These are phyloP conservation scores for Coniochaeta sp. DNA, from an alignment of 2,329 filamentous ascomycete genomes.

Conservation along the genomic window DNA sequence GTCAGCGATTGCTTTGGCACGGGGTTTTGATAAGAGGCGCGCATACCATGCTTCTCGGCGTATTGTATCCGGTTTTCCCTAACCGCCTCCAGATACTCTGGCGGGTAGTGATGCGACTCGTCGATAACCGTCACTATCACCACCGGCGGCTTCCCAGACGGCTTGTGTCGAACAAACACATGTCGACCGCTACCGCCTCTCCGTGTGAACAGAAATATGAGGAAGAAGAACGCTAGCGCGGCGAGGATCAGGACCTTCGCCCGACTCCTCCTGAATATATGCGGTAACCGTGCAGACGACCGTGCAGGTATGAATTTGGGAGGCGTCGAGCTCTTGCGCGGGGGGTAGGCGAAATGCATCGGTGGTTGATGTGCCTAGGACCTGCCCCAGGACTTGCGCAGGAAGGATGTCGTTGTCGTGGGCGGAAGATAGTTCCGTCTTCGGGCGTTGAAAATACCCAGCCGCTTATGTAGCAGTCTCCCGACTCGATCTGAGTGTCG, in stretches of 20 bases:
- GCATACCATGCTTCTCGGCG: constrained; percentile 78
- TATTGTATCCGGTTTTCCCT: constrained; percentile 80
- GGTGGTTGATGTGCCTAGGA: neutral
- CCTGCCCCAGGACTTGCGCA: neutral
- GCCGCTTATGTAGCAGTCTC: too few relatives aligned
- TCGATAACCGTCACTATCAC: constrained; percentile 87
- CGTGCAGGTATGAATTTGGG: constrained; percentile 59
- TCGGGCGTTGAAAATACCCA: too few relatives aligned
- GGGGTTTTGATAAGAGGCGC: too few relatives aligned
- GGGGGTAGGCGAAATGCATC: constrained; percentile 89
- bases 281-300: constrained; percentile 43
- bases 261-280: constrained; percentile 47
- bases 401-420: too few relatives aligned
- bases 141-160: constrained; percentile 51
- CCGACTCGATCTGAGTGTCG: neutral
- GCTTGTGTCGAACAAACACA: constrained; percentile 24
- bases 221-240: constrained; percentile 44
- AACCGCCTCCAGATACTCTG: constrained; percentile 64
- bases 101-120: constrained; percentile 50
- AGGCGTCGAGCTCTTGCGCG: constrained; percentile 74
- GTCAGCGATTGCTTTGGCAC: neutral
- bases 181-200: constrained; percentile 13
- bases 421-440: too few relatives aligned
- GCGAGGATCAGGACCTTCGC: constrained; percentile 51
- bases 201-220: constrained; percentile 54